These are phyloP conservation scores for Strombidium stylifer DNA, from an alignment of 73 alveolate species.

Conservation along the genomic window DNA sequence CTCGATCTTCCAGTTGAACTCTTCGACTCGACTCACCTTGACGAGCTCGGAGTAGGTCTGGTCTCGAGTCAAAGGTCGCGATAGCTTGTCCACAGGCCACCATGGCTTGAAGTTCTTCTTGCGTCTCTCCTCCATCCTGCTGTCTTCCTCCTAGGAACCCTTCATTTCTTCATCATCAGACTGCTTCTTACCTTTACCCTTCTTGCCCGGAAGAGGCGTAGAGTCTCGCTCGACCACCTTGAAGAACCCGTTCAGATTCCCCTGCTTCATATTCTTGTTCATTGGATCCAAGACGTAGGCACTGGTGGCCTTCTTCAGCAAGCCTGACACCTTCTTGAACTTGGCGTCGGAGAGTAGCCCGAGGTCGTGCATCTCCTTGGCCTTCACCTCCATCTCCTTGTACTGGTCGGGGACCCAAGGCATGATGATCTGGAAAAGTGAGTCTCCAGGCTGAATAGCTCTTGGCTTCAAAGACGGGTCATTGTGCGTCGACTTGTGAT, in stretches of 20 bases:
- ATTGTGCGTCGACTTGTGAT: too few relatives aligned
- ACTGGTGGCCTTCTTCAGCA: too few relatives aligned
- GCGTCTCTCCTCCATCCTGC: background rate
- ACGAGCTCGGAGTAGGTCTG: constrained; percentile 11
- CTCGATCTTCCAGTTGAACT: background rate
- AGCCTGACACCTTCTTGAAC: too few relatives aligned
- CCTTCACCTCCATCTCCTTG: constrained; percentile 2
- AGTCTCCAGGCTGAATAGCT: too few relatives aligned
- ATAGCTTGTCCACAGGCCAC: background rate
- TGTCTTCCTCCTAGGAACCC: background rate
- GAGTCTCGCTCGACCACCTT: constrained; percentile 5
- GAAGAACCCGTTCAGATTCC: background rate
- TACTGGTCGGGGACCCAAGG: constrained; percentile 30
- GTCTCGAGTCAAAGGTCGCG: background rate
- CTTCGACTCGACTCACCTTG: constrained; percentile 16
- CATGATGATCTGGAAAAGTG: constrained; percentile 36
- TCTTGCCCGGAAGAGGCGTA: background rate
- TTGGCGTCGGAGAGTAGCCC: too few relatives aligned
- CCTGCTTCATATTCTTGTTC: background rate
- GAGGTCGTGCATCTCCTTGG: background rate
- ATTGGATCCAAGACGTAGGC: too few relatives aligned
- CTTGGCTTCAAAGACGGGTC: too few relatives aligned
- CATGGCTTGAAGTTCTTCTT: background rate
- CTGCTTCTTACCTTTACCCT: background rate
- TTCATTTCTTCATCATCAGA: background rate